Conservation (phyloP, 257 asterid species). For the Solanum sitiens region DNA sequence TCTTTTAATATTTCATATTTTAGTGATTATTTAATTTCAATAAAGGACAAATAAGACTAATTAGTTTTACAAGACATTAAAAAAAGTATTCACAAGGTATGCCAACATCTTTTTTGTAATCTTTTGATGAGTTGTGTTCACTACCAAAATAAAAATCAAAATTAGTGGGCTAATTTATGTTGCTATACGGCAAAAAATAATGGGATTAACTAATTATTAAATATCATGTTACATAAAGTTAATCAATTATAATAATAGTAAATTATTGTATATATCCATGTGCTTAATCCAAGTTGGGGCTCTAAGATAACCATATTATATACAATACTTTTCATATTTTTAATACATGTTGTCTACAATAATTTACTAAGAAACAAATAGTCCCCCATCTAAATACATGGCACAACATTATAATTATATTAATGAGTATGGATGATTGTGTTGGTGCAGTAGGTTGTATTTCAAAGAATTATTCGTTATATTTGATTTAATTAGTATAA, state of each 20-base stretch:
- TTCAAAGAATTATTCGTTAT: too few relatives aligned
- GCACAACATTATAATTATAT: not conserved
- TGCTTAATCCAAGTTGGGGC: not conserved
- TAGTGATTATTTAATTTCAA: not conserved
- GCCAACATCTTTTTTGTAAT: not conserved
- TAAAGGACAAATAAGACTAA: not conserved
- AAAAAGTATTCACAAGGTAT: too few relatives aligned
- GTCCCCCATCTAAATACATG: not conserved
- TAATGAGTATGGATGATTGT: not conserved
- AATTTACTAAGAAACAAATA: slow-evolving; percentile 14
- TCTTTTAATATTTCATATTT: not conserved
- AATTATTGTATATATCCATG: not conserved
- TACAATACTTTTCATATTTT: not conserved
- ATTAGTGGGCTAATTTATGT: not conserved
- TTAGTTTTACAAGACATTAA: not conserved
- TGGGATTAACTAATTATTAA: not conserved
- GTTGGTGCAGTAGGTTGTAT: too few relatives aligned
- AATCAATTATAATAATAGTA: not conserved
- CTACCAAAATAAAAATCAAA: too few relatives aligned
- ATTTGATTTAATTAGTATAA: accelerated
- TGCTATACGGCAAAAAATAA: too few relatives aligned
- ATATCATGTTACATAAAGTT: not conserved
- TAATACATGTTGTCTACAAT: not conserved
- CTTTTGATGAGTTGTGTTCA: not conserved
- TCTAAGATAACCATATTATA: not conserved